Conservation (phyloP, 495 filamentous ascomycete genomes). For the Tuber indicum region DNA sequence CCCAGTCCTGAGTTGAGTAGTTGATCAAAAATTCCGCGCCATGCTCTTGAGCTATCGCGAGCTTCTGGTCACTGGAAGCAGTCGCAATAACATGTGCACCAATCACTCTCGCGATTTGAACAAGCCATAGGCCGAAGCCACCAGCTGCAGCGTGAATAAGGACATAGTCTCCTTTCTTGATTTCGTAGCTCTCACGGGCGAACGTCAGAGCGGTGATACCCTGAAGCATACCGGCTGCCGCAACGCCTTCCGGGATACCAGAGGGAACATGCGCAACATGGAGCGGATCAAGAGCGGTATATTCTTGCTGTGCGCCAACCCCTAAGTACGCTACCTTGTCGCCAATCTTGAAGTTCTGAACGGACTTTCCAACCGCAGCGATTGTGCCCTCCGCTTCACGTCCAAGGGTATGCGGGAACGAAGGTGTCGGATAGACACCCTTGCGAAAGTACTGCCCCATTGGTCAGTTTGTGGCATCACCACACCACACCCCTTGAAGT, state of each 20-base stretch:
- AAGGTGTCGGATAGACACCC: slow-evolving; percentile 68
- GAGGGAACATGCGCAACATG: slow-evolving; percentile 61
- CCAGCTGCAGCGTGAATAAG: slow-evolving; percentile 88
- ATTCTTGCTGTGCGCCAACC: slow-evolving; percentile 66
- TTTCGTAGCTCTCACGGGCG: slow-evolving; percentile 66
- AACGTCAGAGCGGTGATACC: slow-evolving; percentile 81
- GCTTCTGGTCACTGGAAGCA: slow-evolving; percentile 67
- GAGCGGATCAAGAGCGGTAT: slow-evolving; percentile 55
- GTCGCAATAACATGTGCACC: slow-evolving; percentile 77
- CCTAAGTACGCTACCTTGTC: slow-evolving; percentile 61
- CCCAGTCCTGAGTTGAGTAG: slow-evolving; percentile 64
- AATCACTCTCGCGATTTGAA: slow-evolving; percentile 63
- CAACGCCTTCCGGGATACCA: slow-evolving; percentile 54
- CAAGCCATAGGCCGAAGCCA: slow-evolving; percentile 72
- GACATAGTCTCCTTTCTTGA: slow-evolving; percentile 73
- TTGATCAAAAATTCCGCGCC: slow-evolving; percentile 71
- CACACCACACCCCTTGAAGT: background rate
- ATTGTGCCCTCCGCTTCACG: slow-evolving; percentile 70
- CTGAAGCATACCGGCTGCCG: slow-evolving; percentile 67
- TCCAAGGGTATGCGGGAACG: slow-evolving; percentile 72
- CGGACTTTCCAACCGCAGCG: slow-evolving; percentile 47
- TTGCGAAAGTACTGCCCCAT: slow-evolving; percentile 70
- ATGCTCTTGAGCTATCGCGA: slow-evolving; percentile 57
- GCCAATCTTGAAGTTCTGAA: slow-evolving; percentile 51
- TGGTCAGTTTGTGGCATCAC: background rate